Conservation (phyloP, 2,329 filamentous ascomycete species). For the Pseudonectria buxi region DNA sequence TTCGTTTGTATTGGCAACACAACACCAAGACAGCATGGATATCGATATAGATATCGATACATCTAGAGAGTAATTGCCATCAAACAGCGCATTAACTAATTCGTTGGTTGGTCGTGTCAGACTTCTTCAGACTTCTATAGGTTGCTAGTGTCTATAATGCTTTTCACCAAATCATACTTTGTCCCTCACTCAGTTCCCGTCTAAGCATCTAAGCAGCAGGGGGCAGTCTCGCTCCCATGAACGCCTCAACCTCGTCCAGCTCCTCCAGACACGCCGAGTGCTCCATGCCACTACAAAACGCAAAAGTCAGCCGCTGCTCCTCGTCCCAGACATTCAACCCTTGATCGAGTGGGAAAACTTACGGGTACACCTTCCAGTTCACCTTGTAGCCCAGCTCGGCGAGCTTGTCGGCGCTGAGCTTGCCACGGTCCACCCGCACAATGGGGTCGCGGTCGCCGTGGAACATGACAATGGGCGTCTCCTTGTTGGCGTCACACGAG, state of each 20-base stretch:
- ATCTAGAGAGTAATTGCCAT: too few relatives aligned
- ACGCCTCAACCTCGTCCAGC: slow-evolving; percentile 71
- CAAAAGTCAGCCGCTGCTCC: slow-evolving; percentile 4
- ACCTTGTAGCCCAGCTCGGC: slow-evolving; percentile 66
- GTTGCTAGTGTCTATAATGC: too few relatives aligned
- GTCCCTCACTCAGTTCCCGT: neutral
- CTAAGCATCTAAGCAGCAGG: slow-evolving; percentile 8
- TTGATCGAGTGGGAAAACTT: slow-evolving; percentile 24
- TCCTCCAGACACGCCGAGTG: slow-evolving; percentile 74
- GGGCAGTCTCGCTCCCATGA: slow-evolving; percentile 40
- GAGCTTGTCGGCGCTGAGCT: slow-evolving; percentile 59
- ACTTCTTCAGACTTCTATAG: too few relatives aligned
- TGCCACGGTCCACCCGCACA: slow-evolving; percentile 63
- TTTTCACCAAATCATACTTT: neutral
- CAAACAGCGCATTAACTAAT: too few relatives aligned
- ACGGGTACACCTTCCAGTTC: slow-evolving; percentile 70
- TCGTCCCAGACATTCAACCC: neutral
- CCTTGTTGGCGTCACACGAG: slow-evolving; percentile 43
- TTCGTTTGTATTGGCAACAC: too few relatives aligned
- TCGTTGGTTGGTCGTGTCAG: too few relatives aligned
- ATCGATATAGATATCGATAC: too few relatives aligned
- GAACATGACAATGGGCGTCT: slow-evolving; percentile 81
- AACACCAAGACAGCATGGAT: too few relatives aligned
- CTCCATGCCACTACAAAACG: slow-evolving; percentile 49
- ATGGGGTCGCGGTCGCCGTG: slow-evolving; percentile 76